Conservation (phyloP, 805 yeast genomes). For the Candida koratica region DNA sequence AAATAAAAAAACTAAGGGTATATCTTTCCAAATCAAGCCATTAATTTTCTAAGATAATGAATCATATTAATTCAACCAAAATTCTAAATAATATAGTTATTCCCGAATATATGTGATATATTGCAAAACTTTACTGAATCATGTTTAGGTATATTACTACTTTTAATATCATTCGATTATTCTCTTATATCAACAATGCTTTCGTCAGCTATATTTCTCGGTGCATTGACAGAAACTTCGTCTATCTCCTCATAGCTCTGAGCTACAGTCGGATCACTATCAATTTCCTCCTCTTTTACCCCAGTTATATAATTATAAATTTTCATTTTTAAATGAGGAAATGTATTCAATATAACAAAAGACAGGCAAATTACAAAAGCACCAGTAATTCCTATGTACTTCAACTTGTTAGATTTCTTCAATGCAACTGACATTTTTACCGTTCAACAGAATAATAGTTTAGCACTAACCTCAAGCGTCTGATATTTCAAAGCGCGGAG, state of each 20-base stretch:
- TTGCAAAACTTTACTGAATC: no score
- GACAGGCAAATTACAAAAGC: constrained; percentile 43
- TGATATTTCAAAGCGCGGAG: no score
- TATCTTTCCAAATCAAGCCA: no score
- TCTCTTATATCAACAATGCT: constrained; percentile 26
- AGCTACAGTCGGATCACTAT: constrained; percentile 24
- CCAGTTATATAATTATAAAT: constrained; percentile 22
- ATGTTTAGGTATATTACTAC: no score
- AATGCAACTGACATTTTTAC: constrained; percentile 12
- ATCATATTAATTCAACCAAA: no score
- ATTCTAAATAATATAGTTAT: no score
- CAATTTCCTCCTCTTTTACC: constrained; percentile 18
- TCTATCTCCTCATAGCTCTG: constrained; percentile 9
- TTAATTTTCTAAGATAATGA: no score
- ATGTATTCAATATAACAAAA: constrained; percentile 41
- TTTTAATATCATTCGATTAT: constrained; percentile 39
- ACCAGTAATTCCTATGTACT: constrained; percentile 30
- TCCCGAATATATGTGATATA: no score
- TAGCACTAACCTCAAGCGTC: no score
- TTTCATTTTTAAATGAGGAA: constrained; percentile 44
- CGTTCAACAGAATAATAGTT: no score
- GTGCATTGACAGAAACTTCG: constrained; percentile 5
- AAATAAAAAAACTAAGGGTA: no score
- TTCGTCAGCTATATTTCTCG: constrained; percentile 15
- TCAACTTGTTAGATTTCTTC: constrained; percentile 15